phyloP scores from a whole-genome alignment of 2,329 filamentous ascomycete genomes.

The Cylindrodendrum hubeiense region DNA sequence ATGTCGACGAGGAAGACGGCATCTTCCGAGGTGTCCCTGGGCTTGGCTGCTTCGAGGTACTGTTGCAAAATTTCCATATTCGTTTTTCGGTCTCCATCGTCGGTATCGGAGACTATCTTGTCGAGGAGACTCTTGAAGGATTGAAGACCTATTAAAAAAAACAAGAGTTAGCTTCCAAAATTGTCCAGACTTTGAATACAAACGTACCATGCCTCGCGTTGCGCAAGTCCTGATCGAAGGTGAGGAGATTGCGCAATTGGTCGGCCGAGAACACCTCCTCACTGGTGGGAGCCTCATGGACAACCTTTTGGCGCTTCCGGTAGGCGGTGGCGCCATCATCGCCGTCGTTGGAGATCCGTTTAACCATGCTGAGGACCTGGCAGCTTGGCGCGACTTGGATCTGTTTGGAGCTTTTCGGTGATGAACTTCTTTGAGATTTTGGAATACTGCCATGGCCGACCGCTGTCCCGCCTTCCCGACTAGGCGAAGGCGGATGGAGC shows the following conservation, averaged over 20 bases:
- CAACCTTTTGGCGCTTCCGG: slow-evolving; percentile 68
- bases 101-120: slow-evolving; percentile 65
- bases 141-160: slow-evolving; percentile 68
- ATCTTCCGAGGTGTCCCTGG: slow-evolving; percentile 57
- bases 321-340: slow-evolving; percentile 56
- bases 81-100: slow-evolving; percentile 54
- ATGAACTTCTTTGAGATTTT: slow-evolving; percentile 49
- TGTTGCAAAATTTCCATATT: slow-evolving; percentile 73
- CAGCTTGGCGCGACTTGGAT: slow-evolving; percentile 35
- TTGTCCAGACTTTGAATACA: background rate
- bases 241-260: slow-evolving; percentile 76
- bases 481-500: slow-evolving; percentile 1
- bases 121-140: slow-evolving; percentile 81
- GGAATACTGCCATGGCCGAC: slow-evolving; percentile 51
- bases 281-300: slow-evolving; percentile 67
- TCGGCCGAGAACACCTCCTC: slow-evolving; percentile 73
- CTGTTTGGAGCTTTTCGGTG: slow-evolving; percentile 8
- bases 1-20: slow-evolving; percentile 80
- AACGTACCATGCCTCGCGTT: slow-evolving; percentile 74
- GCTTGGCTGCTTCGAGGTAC: slow-evolving; percentile 72
- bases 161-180: slow-evolving; percentile 4
- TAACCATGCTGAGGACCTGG: slow-evolving; percentile 55
- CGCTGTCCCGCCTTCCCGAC: slow-evolving; percentile 46
- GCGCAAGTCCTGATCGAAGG: slow-evolving; percentile 77
- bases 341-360: slow-evolving; percentile 56